Evolutionary conservation across 164 flowering plant genomes (phyloP).

Genomic region (Hamamelis virginiana): DNA sequence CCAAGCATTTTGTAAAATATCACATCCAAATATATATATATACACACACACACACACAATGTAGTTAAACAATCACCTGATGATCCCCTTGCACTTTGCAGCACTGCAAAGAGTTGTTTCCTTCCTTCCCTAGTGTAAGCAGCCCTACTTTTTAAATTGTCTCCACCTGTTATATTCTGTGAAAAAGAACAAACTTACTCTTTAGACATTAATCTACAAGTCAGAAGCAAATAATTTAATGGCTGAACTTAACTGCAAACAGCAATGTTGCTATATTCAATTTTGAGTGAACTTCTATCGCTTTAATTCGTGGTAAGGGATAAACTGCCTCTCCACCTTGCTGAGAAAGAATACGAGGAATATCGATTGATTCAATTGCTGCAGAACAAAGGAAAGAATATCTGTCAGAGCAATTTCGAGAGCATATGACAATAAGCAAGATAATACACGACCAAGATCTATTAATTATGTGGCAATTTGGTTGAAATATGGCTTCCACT

Average conservation of each 20-base stretch:
- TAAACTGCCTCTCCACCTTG: slow-evolving; percentile 96
- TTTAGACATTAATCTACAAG: slow-evolving; percentile 11
- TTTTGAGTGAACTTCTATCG: slow-evolving; percentile 81
- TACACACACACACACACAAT: too few relatives aligned
- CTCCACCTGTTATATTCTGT: slow-evolving; percentile 67
- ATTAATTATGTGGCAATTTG: background rate
- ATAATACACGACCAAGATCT: background rate
- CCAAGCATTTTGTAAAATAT: background rate
- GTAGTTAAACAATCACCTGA: slow-evolving; percentile 58
- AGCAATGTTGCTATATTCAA: slow-evolving; percentile 77
- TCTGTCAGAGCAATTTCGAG: slow-evolving; percentile 4
- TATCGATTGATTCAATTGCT: slow-evolving; percentile 91
- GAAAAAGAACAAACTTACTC: slow-evolving; percentile 6
- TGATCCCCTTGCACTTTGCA: slow-evolving; percentile 98
- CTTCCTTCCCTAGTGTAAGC: slow-evolving; percentile 95
- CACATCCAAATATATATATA: background rate
- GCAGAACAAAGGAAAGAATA: slow-evolving; percentile 23
- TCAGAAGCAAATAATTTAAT: slow-evolving; percentile 4
- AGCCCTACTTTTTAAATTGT: slow-evolving; percentile 65
- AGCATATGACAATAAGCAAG: background rate
- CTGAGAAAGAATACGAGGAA: slow-evolving; percentile 86
- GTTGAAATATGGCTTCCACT: background rate
- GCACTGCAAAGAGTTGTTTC: slow-evolving; percentile 92
- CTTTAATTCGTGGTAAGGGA: slow-evolving; percentile 81
- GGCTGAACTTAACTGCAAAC: slow-evolving; percentile 75